These are phyloP conservation scores for Phytopythium oedochilum DNA, from an alignment of 352 stramenopile species.

Conservation along the genomic window DNA sequence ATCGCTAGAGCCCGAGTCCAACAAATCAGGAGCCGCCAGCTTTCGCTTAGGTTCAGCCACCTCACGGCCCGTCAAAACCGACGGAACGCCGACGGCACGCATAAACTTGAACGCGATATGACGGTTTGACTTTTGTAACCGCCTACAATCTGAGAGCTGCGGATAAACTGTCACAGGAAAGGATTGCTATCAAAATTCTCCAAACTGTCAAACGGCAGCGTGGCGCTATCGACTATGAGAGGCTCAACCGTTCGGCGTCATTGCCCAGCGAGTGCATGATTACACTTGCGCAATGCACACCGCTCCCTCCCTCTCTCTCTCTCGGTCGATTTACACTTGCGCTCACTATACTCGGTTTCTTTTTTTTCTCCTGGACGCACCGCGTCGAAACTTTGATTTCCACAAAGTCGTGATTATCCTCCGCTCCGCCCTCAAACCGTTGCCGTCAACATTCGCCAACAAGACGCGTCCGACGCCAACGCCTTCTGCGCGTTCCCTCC, in stretches of 20 bases:
- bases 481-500: neutral
- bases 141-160: too few relatives aligned
- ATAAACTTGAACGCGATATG: too few relatives aligned
- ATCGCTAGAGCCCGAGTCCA: too few relatives aligned
- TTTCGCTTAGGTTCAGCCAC: too few relatives aligned
- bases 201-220: neutral
- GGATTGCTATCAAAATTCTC: neutral
- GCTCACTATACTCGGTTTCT: neutral
- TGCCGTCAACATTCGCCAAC: conserved; percentile 35
- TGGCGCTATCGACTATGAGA: neutral
- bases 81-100: too few relatives aligned
- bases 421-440: conserved; percentile 11
- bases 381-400: conserved; percentile 6
- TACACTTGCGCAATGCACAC: neutral
- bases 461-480: conserved; percentile 3
- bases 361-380: too few relatives aligned
- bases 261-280: neutral
- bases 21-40: too few relatives aligned
- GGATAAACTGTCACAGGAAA: neutral
- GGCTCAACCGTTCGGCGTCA: neutral
- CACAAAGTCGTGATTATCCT: conserved; percentile 28
- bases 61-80: too few relatives aligned
- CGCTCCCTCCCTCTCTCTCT: neutral
- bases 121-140: too few relatives aligned
- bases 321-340: neutral